Evolutionary conservation across 257 asterid species (phyloP), one percentile per base, ranked within the genome.

Genomic region (Phtheirospermum japonicum): DNA sequence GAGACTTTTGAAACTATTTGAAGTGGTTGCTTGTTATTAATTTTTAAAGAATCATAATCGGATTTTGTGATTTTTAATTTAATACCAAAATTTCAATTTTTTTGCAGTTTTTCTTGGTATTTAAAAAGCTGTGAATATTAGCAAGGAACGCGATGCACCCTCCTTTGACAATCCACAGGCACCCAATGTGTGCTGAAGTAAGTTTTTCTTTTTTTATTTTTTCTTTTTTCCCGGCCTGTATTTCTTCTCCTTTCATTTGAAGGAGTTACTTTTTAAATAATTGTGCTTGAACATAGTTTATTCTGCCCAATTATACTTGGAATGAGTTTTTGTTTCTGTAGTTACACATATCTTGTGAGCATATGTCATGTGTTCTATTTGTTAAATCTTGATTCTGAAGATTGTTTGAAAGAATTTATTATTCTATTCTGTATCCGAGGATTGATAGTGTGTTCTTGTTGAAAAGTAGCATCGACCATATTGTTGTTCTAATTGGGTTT

Each of bases 141-240:
- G 20, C 55, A 68, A 68, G 74, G 64, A 71, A 59, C 71, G 65
- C 19, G 55, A 86, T 86, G 95, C 95, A 86, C 76, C 95, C 89
- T 58, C 92, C 85, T 69, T 56, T 86, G 34, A 86, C 92, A 53
- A 67, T 86, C 36, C 92, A 86, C 76, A 75, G 83, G 65, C 95
- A 86, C 70, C 92, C 83, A n/a, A 77, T 83, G 84, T 86, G 95
- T 74, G 89, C 87, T 45, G 85, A 86, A 61, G 95, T 81, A 80
- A 70, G 95, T 69, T 67, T 28, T 57, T 73, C 64, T 48, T 18
- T 6, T 45, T 50, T 19, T 16, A 2, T 49, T 18, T 2, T 7
- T n/a, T n/a, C n/a, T n/a, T 10, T 4, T 12, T 11, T 40, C 14
- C 9, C 1, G 13, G 42, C 55, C 16, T 2, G 37, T 4, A 11